phyloP scores from a whole-genome alignment of 345 rosid species.

The Corchorus capsularis region DNA sequence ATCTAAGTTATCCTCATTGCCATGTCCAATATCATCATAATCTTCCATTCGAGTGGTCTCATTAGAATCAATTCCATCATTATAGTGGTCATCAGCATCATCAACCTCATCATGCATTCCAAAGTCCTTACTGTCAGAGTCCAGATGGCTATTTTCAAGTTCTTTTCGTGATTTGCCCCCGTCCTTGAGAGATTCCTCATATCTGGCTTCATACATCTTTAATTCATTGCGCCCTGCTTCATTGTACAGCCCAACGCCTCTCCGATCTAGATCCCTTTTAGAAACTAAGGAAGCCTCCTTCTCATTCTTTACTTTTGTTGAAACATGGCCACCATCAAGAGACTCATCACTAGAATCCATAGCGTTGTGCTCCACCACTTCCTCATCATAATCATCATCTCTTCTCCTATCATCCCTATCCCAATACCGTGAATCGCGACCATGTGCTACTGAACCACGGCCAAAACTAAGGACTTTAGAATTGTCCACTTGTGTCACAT shows the following conservation, averaged over 20 bases:
- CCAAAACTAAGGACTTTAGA: conserved; percentile 73
- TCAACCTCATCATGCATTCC: conserved; percentile 35
- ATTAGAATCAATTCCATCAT: conserved; percentile 59
- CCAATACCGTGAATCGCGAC: conserved; percentile 91
- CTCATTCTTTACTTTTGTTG: conserved; percentile 24
- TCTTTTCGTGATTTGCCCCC: conserved; percentile 29
- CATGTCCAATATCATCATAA: conserved; percentile 51
- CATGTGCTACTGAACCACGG: conserved; percentile 60
- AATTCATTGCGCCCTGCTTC: conserved; percentile 89
- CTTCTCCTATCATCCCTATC: conserved; percentile 95
- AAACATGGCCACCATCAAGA: conserved; percentile 30
- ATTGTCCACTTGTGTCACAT: conserved; percentile 69
- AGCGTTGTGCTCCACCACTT: conserved; percentile 42
- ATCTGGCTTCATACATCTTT: conserved; percentile 75
- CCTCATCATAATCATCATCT: conserved; percentile 81
- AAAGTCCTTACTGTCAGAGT: conserved; percentile 28
- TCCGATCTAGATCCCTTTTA: conserved; percentile 31
- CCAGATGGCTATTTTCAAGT: conserved; percentile 25
- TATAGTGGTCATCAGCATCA: conserved; percentile 50
- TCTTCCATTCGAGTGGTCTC: conserved; percentile 48
- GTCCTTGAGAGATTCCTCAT: conserved; percentile 68
- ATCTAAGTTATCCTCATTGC: conserved; percentile 32
- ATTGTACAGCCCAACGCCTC: conserved; percentile 71
- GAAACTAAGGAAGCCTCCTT: conserved; percentile 35
- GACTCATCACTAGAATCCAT: conserved; percentile 28